Evolutionary conservation across 495 filamentous ascomycete species (phyloP), one percentile per base, ranked within the genome.

Genomic region (Pyrenula massariospora): DNA sequence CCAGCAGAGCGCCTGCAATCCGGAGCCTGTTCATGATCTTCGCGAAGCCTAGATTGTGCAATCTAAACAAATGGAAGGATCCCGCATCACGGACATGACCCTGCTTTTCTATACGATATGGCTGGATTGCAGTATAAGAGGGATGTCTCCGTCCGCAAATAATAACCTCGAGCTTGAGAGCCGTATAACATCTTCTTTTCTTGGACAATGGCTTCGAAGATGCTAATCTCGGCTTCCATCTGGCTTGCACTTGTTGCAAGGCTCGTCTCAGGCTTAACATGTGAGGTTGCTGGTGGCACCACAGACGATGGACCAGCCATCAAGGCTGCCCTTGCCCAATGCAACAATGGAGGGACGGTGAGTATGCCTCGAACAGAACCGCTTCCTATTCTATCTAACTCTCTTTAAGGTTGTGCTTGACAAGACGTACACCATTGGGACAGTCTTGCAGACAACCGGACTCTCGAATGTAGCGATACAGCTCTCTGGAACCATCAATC

Each of bases 401-500:
- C 15, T 5, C 8, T 8, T 42, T 2, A 80, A 78, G 56, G 80
- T 84, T 3, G 73, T 87, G 10, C 86, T 87, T 59, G 72, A 76
- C 21, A 72, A 66, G 57, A 68, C 71, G 2, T 88, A 86, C 60
- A 76, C 73, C 22, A 78, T 87, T 58, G 81, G 81, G 2, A 86
- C 77, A 3, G 84, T 84, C 2, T 62, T 87, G 58, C 80, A 87
- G 59, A 65, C 85, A 68, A 84, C 77, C 0, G 84, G 81, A 59
- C 66, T 87, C 50, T 73, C 78, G 51, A 74, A 84, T 60, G 70
- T 88, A 51, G 84, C 88, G 8, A 12, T 56, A 77, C 74, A 74
- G 57, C 80, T 85, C 59, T 73, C 75, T 55, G 79, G 77, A 12
- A 73, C 68, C 24, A 73, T 86, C 31, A 60, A 73, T 24, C 86